Base-by-base conservation (phyloP, 805 yeast genomes). In the Cyberlindnera americana region DNA sequence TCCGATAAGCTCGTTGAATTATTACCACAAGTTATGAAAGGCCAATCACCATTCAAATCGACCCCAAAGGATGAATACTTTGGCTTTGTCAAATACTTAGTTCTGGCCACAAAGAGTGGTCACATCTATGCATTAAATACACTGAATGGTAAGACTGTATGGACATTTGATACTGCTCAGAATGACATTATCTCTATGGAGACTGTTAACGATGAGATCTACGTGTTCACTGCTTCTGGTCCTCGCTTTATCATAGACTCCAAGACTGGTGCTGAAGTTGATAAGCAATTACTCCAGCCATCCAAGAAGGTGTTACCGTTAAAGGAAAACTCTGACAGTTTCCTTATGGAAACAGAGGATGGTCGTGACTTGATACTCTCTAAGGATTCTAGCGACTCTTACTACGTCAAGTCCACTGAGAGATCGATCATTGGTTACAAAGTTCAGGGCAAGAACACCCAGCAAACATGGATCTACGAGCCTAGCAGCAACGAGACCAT, bases 11-110 rank as follows among this genome's bases (percentile, higher is more conserved):
- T 47, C 19, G 15, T 14, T 46, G 52, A 50, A 19, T 35, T 8
- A 3, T 42, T 10, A 19, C 48, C 27, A 44, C 41, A 36, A n/a
- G 5, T 42, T 3, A 23, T 37, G 19, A 24, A 25, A 13, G 38
- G 38, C 9, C n/a, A 41, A 7, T 35, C 16, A 6, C 29, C 29
- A 6, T 29, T 33, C 29, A 24, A 21, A 9, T 6, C 30, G n/a
- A n/a, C 38, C 2, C 30, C 36, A 9, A 48, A 44, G 13, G 48
- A 48, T 35, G 48, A 32, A 27, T 65, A 59, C 21, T 76, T 77
- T 60, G 81, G 81, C 1, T 66, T 71, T 24, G 52, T 59, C 7
- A 75, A 76, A 41, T 53, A 56, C 5, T 44, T 77, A 19, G 54
- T 75, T 3, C 64, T 66, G 1, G 63, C 70, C 3, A 67, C 77